A percentile compares a stretch with the other conserved stretches of the same genome.
Evolutionary conservation across 2,329 filamentous ascomycete species (phyloP).

Genomic region (Iodosphaeria phyllophila): DNA sequence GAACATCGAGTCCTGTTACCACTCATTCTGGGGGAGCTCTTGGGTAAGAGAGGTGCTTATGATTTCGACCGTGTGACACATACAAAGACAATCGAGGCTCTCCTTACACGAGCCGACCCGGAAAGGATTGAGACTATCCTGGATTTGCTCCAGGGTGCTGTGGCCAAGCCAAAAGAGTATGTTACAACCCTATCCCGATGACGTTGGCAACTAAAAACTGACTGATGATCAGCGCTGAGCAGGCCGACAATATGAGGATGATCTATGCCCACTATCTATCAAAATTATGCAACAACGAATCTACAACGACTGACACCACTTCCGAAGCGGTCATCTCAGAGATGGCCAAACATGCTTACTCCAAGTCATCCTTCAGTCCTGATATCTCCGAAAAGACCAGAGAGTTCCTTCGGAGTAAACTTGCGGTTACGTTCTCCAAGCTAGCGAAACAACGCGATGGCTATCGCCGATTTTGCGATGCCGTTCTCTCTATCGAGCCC

Average conservation of each 20-base stretch:
- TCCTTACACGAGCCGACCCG: constrained; percentile 41
- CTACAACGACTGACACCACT: constrained; percentile 10
- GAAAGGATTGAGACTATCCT: constrained; percentile 35
- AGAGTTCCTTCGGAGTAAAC: constrained; percentile 33
- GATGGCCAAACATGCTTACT: constrained; percentile 36
- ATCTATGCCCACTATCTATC: constrained; percentile 35
- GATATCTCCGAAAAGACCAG: constrained; percentile 31
- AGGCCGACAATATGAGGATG: constrained; percentile 24
- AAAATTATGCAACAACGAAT: constrained; percentile 24
- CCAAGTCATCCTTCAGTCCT: constrained; percentile 21
- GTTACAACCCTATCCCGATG: constrained; percentile 14
- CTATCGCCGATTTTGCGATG: constrained; percentile 32
- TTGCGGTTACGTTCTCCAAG: constrained; percentile 38
- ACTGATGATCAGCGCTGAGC: constrained; percentile 4
- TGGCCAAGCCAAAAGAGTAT: constrained; percentile 18
- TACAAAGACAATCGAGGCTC: constrained; percentile 63
- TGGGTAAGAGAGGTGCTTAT: constrained; percentile 49
- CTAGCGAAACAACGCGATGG: constrained; percentile 34
- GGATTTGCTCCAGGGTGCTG: constrained; percentile 24
- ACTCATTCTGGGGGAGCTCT: constrained; percentile 45
- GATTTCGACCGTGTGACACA: constrained; percentile 78
- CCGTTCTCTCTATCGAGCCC: constrained; percentile 32
- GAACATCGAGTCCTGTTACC: constrained; percentile 38
- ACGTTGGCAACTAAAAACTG: constrained; percentile 1
- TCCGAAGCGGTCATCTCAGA: constrained; percentile 26